A percentile compares a stretch with the other conserved stretches of the same genome.
Conservation (phyloP, 225 moss, liverwort and hornwort species). For the Anthoceros angustus region DNA sequence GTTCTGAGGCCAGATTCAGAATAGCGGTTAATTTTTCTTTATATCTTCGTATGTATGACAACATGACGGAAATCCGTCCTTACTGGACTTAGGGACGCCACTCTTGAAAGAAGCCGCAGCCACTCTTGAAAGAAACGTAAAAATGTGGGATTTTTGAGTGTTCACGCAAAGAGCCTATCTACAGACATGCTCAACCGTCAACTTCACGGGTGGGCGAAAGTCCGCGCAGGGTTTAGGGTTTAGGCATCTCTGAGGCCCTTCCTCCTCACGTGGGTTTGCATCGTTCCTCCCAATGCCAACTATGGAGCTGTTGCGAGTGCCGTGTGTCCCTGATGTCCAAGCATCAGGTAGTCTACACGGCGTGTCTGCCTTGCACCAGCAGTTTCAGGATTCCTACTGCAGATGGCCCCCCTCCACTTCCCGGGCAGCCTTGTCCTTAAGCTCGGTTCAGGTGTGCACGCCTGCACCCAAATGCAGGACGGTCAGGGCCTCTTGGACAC, state of each 20-base stretch:
- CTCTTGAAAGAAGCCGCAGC: too few relatives aligned
- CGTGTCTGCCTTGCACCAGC: background rate
- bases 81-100: too few relatives aligned
- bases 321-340: background rate
- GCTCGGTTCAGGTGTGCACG: background rate
- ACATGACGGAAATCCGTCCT: too few relatives aligned
- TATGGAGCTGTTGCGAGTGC: background rate
- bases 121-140: too few relatives aligned
- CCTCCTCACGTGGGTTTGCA: background rate
- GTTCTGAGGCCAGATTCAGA: too few relatives aligned
- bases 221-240: background rate
- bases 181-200: too few relatives aligned
- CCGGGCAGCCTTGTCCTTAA: background rate
- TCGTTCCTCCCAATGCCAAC: background rate
- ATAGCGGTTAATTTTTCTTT: too few relatives aligned
- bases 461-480: background rate
- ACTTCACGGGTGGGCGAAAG: too few relatives aligned
- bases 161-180: too few relatives aligned
- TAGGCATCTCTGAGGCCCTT: background rate
- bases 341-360: background rate
- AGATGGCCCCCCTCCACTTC: constrained; percentile 2
- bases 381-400: background rate
- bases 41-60: too few relatives aligned
- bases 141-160: too few relatives aligned
- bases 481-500: background rate